phyloP scores from a whole-genome alignment of 805 yeast genomes.

The Pichia ethanolica region DNA sequence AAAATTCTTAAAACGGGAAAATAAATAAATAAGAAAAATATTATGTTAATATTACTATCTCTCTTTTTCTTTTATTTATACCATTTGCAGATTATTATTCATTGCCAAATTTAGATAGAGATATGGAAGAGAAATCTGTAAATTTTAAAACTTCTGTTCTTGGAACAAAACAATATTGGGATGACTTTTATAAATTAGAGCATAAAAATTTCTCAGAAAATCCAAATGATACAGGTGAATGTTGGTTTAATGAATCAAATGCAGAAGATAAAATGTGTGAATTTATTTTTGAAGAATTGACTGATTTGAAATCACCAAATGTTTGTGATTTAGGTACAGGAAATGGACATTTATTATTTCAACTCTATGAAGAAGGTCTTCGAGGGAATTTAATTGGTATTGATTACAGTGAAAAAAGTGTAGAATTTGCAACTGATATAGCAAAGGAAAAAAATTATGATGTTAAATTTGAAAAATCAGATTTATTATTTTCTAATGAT shows the following conservation, averaged over 20 bases:
- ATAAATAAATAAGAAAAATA: too few species aligned
- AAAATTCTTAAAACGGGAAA: too few species aligned
- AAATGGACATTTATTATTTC: slow-evolving; percentile 82
- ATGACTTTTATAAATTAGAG: slow-evolving; percentile 73
- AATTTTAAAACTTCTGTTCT: slow-evolving; percentile 68
- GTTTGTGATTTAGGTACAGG: slow-evolving; percentile 92
- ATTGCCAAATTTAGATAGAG: too few species aligned
- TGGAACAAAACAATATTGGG: slow-evolving; percentile 91
- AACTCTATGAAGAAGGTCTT: slow-evolving; percentile 52
- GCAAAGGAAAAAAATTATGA: slow-evolving; percentile 33
- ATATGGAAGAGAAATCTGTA: slow-evolving; percentile 16
- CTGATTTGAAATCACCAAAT: slow-evolving; percentile 18
- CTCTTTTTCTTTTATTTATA: too few species aligned
- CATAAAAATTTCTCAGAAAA: slow-evolving; percentile 62
- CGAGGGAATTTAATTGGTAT: slow-evolving; percentile 57
- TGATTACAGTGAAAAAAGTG: slow-evolving; percentile 81
- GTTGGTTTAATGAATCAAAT: slow-evolving; percentile 94
- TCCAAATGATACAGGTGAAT: slow-evolving; percentile 84
- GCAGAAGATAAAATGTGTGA: slow-evolving; percentile 83
- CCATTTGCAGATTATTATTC: too few species aligned
- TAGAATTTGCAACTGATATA: slow-evolving; percentile 61
- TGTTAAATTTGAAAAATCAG: slow-evolving; percentile 56
- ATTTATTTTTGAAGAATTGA: slow-evolving; percentile 38
- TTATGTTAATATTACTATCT: too few species aligned
- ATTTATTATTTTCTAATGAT: slow-evolving; percentile 45